Conservation (phyloP, 1,284 basidiomycete genomes). For the Trichosporon sp. region DNA sequence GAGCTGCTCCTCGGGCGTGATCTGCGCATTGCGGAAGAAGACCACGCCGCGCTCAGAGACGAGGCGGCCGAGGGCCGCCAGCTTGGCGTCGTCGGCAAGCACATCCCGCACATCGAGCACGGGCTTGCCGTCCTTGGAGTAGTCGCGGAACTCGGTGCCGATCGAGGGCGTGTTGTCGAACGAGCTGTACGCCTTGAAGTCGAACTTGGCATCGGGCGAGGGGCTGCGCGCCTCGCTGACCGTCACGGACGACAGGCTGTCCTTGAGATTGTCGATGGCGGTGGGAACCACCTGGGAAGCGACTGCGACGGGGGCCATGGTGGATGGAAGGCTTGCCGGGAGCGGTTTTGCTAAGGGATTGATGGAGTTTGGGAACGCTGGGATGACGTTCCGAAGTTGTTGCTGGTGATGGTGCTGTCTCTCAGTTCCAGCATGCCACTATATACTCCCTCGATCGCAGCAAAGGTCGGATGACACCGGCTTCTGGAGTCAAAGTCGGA, state of each 20-base stretch:
- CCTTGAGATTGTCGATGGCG: constrained; percentile 18
- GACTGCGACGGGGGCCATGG: constrained; percentile 19
- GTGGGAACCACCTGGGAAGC: not conserved
- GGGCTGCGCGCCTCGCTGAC: constrained; percentile 1
- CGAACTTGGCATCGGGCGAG: not conserved
- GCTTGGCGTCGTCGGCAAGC: constrained; percentile 25
- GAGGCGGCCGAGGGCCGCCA: constrained; percentile 33
- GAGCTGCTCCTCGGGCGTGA: constrained; percentile 51
- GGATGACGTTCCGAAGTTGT: no score
- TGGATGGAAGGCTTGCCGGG: not conserved
- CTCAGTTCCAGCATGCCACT: not conserved
- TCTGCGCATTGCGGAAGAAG: constrained; percentile 59
- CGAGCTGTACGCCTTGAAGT: constrained; percentile 20
- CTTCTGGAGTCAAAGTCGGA: not conserved
- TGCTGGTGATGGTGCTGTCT: no score
- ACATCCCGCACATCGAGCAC: constrained; percentile 27
- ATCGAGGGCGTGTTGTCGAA: constrained; percentile 39
- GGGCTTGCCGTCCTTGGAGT: constrained; percentile 20
- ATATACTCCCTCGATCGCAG: not conserved
- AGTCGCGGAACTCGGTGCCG: constrained; percentile 44
- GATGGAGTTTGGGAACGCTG: not conserved
- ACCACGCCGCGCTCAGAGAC: constrained; percentile 63
- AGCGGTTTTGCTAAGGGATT: not conserved
- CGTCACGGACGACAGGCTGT: constrained; percentile 3
- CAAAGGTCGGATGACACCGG: not conserved